phyloP scores from a whole-genome alignment of 2,329 filamentous ascomycete genomes.

The Clonostachys sp. region DNA sequence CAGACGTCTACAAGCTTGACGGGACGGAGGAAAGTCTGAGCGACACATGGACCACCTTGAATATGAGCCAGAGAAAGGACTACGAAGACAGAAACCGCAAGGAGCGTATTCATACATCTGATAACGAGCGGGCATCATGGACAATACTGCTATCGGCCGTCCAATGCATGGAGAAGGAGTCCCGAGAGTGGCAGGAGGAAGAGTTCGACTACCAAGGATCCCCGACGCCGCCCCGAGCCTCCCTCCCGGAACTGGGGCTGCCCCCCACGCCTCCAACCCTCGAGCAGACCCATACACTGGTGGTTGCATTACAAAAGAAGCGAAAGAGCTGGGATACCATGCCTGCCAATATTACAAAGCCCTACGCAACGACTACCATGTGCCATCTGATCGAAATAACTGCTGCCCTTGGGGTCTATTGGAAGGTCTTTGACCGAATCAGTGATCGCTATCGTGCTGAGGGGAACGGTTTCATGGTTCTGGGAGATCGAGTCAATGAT shows the following conservation, averaged over 20 bases:
- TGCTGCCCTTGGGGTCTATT: constrained; percentile 50
- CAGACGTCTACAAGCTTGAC: constrained; percentile 28
- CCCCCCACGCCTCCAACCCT: constrained; percentile 15
- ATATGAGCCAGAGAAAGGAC: constrained; percentile 19
- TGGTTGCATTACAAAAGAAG: constrained; percentile 40
- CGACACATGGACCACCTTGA: constrained; percentile 22
- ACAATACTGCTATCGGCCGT: constrained; percentile 42
- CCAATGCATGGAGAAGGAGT: constrained; percentile 43
- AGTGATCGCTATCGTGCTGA: constrained; percentile 48
- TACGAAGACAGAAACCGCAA: constrained; percentile 10
- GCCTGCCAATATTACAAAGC: constrained; percentile 38
- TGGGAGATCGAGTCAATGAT: constrained; percentile 38
- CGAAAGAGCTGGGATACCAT: constrained; percentile 47
- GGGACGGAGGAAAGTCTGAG: constrained; percentile 28
- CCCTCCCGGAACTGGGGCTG: constrained; percentile 6
- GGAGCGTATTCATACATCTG: constrained; percentile 44
- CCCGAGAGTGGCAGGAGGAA: constrained; percentile 35
- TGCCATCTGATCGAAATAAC: constrained; percentile 51
- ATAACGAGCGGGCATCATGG: constrained; percentile 54
- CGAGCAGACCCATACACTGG: constrained; percentile 28
- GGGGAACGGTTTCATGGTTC: constrained; percentile 48
- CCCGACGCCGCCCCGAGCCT: background rate
- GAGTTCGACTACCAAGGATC: constrained; percentile 20
- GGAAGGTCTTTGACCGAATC: constrained; percentile 51
- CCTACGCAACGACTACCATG: constrained; percentile 50